phyloP scores from a whole-genome alignment of 495 filamentous ascomycete species.

The Neurospora terricola region DNA sequence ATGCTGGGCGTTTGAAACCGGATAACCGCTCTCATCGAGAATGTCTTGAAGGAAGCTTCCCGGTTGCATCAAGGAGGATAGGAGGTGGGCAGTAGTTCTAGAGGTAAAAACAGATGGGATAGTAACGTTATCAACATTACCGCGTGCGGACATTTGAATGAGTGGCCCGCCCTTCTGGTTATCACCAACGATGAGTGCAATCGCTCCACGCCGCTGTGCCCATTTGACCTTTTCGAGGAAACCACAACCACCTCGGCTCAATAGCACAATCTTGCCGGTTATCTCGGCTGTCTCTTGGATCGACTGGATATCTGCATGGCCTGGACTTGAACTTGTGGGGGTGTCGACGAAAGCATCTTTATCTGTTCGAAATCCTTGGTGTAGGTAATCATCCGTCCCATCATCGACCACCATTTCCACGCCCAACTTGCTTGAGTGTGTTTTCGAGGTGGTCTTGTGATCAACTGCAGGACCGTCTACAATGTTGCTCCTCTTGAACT shows the following conservation, averaged over 20 bases:
- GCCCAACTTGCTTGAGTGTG: conserved; percentile 9
- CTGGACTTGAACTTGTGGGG: conserved; percentile 31
- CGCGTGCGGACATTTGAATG: conserved; percentile 93
- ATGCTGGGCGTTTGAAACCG: conserved; percentile 37
- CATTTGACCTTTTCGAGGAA: conserved; percentile 97
- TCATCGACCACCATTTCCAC: conserved; percentile 42
- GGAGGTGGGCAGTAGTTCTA: conserved; percentile 82
- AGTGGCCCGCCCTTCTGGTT: conserved; percentile 76
- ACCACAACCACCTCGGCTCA: conserved; percentile 89
- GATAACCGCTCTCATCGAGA: conserved; percentile 43
- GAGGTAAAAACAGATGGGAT: conserved; percentile 94
- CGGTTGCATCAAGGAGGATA: conserved; percentile 78
- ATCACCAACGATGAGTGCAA: conserved; percentile 90
- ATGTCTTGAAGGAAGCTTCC: conserved; percentile 49
- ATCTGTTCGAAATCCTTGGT: conserved; percentile 46
- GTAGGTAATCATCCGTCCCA: conserved; percentile 87
- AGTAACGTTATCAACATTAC: conserved; percentile 87
- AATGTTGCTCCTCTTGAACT: conserved; percentile 7
- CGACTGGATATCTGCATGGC: conserved; percentile 88
- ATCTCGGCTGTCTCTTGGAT: conserved; percentile 93
- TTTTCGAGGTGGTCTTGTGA: conserved; percentile 11
- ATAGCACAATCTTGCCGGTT: conserved; percentile 77
- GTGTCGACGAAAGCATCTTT: conserved; percentile 20
- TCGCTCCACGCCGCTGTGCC: conserved; percentile 81
- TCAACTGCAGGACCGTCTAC: conserved; percentile 17